Base-by-base conservation (phyloP, 306 rosid species). In the Dicorynia guianensis region DNA sequence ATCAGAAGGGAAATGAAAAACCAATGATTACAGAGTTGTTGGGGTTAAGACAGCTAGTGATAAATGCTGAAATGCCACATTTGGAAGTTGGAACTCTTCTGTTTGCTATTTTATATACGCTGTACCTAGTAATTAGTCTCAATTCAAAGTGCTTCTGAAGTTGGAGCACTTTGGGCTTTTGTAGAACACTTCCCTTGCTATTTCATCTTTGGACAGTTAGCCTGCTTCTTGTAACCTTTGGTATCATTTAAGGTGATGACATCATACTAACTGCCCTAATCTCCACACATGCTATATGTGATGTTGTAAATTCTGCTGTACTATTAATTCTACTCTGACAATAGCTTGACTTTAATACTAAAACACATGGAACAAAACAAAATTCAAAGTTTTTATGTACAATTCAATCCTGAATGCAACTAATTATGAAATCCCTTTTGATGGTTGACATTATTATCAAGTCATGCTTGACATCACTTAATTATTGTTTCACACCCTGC, bases 401-500 rank as follows among this genome's bases (percentile, higher is more conserved):
- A 25, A 25, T 25, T 25, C 30, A 25, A 25, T 25, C 30, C 30
- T 2, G 1, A 25, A 25, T 25, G 30, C 30, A 25, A 1, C 36
- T 61, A 34, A 44, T 39, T 61, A 36, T 44, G 68, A 34, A 40
- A 17, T 38, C 68, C 34, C 33, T 15, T 63, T 39, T 46, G 68
- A 38, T 39, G 8, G 10, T 40, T 39, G 49, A 63, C 44, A 20
- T 63, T n/a, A 8, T 6, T 38, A 4, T 20, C 49, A 36, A 7
- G 33, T 15, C 12, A 17, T 38, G 67, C 11, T 15, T 15, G 33
- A 30, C 33, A 0, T 12, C 67, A 3, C 17, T 62, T 7, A 15
- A 19, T 62, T 47, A 18, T 63, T 39, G 34, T 39, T 49, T 40
- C 9, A 2, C 67, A 62, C 14, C 9, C 39, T 63, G 15, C 5